Base-by-base conservation (phyloP, 2,329 filamentous ascomycete genomes). In the Coleophoma eucalyptorum region DNA sequence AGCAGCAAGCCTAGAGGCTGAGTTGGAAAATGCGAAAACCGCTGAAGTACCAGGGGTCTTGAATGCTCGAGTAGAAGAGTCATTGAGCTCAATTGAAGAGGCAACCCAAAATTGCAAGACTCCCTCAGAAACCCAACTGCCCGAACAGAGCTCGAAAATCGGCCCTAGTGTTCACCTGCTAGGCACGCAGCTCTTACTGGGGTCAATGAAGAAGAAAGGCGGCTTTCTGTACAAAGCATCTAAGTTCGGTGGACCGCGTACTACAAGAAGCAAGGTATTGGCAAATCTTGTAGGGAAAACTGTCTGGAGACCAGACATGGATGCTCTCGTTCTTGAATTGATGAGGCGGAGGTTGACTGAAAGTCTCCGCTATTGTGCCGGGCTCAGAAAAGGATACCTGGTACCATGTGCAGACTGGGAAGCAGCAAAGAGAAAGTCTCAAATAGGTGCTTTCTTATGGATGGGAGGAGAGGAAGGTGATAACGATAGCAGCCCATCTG, bases 271-370 rank as follows among this genome's bases (percentile, higher is more conserved):
- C 31, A 50, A 20, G 42, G 3, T 13, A 4, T 31, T 31, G 13
- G 18, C 20, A 15, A 26, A 7, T 5, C 18, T 31, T 26, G 10
- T 31, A 5, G 18, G 20, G 16, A 15, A 12, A 6, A 31, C 42
- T 7, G 8, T 26, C 4, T 81, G 74, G 75, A 74, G 81, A 31
- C 38, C 67, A 5, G 80, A 84, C 56, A 87, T 86, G 81, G 70
- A 75, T 33, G 64, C 69, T 0, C 69, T 78, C 21, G 59, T 87
- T 0, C 66, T 84, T 4, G 64, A 71, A 5, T 66, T 77, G 51
- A 69, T 84, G 66, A 75, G 79, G 4, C 65, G 72, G 5, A 66
- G 72, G 2, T 69, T 77, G 16, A 66, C 72, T 1, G 70, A 78
- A 18, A 66, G 74, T 0, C 63, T 87, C 11, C 49, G 74, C 5